Evolutionary conservation across 2,329 filamentous ascomycete genomes (phyloP).

Genomic region (Talaromyces sp.): DNA sequence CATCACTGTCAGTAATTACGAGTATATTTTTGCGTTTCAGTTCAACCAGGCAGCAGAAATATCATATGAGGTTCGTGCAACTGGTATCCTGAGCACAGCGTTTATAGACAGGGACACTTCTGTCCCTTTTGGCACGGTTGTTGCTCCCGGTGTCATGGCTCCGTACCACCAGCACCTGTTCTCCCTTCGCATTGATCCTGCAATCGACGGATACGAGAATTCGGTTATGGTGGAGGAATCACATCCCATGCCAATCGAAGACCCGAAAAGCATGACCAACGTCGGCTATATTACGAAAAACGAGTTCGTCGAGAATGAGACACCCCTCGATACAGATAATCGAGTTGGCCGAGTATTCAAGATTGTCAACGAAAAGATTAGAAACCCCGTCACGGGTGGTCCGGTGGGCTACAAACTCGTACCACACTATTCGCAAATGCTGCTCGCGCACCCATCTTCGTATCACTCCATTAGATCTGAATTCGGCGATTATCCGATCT

Average conservation of each 20-base stretch:
- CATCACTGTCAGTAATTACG: constrained; percentile 68
- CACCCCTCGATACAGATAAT: constrained; percentile 46
- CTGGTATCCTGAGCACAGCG: constrained; percentile 62
- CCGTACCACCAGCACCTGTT: constrained; percentile 64
- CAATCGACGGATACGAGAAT: constrained; percentile 55
- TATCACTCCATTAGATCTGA: constrained; percentile 51
- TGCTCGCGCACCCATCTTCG: constrained; percentile 54
- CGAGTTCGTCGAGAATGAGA: constrained; percentile 41
- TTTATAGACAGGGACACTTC: constrained; percentile 52
- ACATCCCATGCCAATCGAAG: constrained; percentile 56
- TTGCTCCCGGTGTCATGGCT: constrained; percentile 49
- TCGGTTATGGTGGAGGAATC: constrained; percentile 56
- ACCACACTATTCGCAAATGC: constrained; percentile 54
- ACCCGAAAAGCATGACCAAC: constrained; percentile 51
- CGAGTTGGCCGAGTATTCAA: constrained; percentile 54
- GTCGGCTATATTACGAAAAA: constrained; percentile 40
- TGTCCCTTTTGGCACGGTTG: constrained; percentile 49
- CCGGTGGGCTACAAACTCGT: constrained; percentile 57
- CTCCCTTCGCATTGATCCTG: constrained; percentile 60
- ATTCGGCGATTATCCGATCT: constrained; percentile 55
- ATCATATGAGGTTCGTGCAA: constrained; percentile 61
- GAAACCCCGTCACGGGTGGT: constrained; percentile 53
- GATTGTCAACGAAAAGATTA: constrained; percentile 53
- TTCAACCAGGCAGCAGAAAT: constrained; percentile 53
- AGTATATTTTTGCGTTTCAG: constrained; percentile 64